Base-by-base conservation (phyloP, 2,329 filamentous ascomycete species). In the Apiospora hydei region DNA sequence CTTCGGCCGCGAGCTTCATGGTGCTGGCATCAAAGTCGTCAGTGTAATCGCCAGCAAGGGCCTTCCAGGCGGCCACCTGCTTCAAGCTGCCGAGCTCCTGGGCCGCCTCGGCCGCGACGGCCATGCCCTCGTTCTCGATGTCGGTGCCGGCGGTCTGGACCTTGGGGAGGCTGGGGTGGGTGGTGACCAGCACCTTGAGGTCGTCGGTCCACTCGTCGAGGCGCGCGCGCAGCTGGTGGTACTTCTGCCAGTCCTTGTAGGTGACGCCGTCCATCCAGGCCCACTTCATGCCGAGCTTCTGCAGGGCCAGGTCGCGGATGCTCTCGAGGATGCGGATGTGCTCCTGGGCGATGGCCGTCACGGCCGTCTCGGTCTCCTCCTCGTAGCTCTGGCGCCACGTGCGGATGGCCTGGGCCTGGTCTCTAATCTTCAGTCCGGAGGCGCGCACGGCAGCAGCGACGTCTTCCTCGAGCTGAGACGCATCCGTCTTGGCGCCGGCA, bases 191-290 rank as follows among this genome's bases (percentile, higher is more conserved):
- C 72, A 91, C 87, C 80, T 94, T 91, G 67, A 99, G 91, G 76
- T 97, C 94, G 47, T 90, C 87, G 71, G 94, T 92, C 95, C 96
- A 98, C 77, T 94, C 90, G 67, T 92, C 91, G 70, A 98, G 93
- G 16, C 93, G 92, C 70, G 89, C 90, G 84, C 94, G 97, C 72
- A 99, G 86, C 73, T 93, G 90, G 81, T 98, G 95, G 80, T 98
- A 99, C 81, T 96, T 96, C 73, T 92, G 90, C 96, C 96, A 99
- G 81, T 99, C 95, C 81, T 97, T 95, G 86, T 99, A 98, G 1
- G 96, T 97, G 73, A 99, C 90, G 44, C 94, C 94, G 72, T 98
- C 95, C 84, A 95, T 96, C 92, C 94, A 97, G 16, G 96, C 95
- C 95, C 96, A 99, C 79, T 89, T 90, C 91, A 97, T 96, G 71